A percentile compares a stretch with the other conserved stretches of the same genome.
These are phyloP conservation scores for Metschnikowia baotianmanensis DNA, from an alignment of 805 yeast genomes.

Conservation along the genomic window DNA sequence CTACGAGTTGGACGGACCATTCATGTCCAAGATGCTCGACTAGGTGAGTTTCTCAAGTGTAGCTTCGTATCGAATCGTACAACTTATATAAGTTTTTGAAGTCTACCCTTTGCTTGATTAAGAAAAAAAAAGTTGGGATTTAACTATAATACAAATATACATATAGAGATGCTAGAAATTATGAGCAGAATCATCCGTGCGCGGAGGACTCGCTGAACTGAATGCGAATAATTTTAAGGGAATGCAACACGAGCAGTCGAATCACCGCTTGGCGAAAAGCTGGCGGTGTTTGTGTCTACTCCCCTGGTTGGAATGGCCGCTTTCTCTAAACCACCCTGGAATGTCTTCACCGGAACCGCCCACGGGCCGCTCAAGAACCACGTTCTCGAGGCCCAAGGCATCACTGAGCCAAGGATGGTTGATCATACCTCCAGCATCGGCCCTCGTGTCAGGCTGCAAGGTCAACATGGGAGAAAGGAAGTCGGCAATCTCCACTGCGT, in stretches of 20 bases:
- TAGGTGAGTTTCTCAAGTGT: background rate
- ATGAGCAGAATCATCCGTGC: conserved; percentile 1
- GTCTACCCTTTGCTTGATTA: background rate
- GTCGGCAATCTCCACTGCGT: conserved; percentile 70
- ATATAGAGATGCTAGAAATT: conserved; percentile 4
- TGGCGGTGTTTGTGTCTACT: conserved; percentile 16
- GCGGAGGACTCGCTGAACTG: conserved; percentile 3
- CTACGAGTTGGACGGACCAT: conserved; percentile 91
- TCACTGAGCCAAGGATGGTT: conserved; percentile 84
- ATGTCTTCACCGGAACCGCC: conserved; percentile 86
- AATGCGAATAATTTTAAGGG: conserved; percentile 5
- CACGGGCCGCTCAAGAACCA: conserved; percentile 66
- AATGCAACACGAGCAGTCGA: background rate
- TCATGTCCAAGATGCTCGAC: conserved; percentile 67
- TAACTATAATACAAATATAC: conserved; percentile 7
- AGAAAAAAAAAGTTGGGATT: background rate
- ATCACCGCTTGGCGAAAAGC: conserved; percentile 4
- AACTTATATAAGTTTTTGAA: too few species aligned
- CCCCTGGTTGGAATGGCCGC: conserved; percentile 20
- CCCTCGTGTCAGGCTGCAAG: conserved; percentile 74
- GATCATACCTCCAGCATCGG: conserved; percentile 95
- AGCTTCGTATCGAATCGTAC: too few species aligned
- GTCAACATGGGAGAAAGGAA: conserved; percentile 82
- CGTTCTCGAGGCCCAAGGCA: conserved; percentile 71
- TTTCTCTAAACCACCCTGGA: conserved; percentile 84